Percentiles rank a stretch among this genome's conserved stretches.
Conservation (phyloP, 306 rosid species). For the Sesbania bispinosa region DNA sequence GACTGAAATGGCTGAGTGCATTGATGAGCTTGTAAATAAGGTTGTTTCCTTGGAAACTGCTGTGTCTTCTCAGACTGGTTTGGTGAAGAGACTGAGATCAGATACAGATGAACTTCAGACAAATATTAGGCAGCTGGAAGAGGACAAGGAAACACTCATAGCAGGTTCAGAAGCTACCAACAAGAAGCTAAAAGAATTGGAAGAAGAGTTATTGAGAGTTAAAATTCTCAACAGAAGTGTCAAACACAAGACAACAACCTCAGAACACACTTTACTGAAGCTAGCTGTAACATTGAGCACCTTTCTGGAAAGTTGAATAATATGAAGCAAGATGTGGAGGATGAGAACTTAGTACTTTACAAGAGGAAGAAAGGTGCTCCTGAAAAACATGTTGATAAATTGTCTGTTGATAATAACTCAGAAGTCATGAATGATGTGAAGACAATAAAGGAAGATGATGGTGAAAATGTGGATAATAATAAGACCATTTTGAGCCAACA, state of each 20-base stretch:
- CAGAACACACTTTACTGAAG: constrained; percentile 62
- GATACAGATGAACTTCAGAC: constrained; percentile 62
- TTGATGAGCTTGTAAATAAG: constrained; percentile 75
- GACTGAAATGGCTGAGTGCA: constrained; percentile 76
- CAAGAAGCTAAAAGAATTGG: constrained; percentile 58
- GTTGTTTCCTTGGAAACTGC: constrained; percentile 65
- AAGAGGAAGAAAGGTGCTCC: constrained; percentile 27
- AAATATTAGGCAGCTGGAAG: constrained; percentile 54
- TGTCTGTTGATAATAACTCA: constrained; percentile 14
- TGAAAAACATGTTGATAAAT: constrained; percentile 7
- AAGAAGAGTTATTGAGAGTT: constrained; percentile 55
- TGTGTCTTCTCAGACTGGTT: constrained; percentile 58
- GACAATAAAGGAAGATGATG: constrained; percentile 14
- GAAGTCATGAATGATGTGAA: constrained; percentile 6
- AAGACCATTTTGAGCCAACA: constrained; percentile 28
- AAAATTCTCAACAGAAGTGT: constrained; percentile 49
- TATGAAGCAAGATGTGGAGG: constrained; percentile 55
- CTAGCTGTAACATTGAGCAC: constrained; percentile 58
- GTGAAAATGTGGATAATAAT: constrained; percentile 12
- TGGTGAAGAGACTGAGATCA: constrained; percentile 50
- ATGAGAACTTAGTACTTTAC: constrained; percentile 28
- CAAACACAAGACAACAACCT: constrained; percentile 43
- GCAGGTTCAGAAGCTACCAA: constrained; percentile 50
- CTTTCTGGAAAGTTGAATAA: constrained; percentile 51
- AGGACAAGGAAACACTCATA: constrained; percentile 57